Conservation (phyloP, 352 stramenopile species). For the Phytopythium helicoides region DNA sequence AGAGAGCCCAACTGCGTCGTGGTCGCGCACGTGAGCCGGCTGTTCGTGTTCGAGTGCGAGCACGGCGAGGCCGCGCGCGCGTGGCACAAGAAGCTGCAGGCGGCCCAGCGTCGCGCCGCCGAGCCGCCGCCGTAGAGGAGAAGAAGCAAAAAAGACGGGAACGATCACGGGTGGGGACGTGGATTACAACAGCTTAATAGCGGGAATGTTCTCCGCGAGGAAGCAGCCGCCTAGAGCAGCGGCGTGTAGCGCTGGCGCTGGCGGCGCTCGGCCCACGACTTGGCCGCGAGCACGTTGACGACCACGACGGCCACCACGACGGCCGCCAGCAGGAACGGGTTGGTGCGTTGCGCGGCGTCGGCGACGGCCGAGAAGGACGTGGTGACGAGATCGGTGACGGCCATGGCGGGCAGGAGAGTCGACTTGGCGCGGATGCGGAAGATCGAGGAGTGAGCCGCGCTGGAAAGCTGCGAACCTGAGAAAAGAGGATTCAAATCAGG, state of each 20-base stretch:
- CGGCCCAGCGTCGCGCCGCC: conserved; percentile 13
- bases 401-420: conserved; percentile 9
- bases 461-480: too few species aligned
- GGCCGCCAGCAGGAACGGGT: conserved; percentile 28
- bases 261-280: conserved; percentile 34
- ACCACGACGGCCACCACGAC: conserved; percentile 27
- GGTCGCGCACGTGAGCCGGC: conserved; percentile 37
- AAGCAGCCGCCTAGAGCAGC: conserved; percentile 21
- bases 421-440: not conserved
- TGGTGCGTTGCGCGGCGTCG: conserved; percentile 23
- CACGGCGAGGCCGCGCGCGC: conserved; percentile 30
- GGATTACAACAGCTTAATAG: too few species aligned
- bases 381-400: conserved; percentile 24
- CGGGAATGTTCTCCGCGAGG: too few species aligned
- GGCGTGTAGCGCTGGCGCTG: conserved; percentile 29
- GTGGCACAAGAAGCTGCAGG: conserved; percentile 72
- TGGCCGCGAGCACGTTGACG: conserved; percentile 32
- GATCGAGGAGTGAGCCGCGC: conserved; percentile 4
- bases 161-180: too few species aligned
- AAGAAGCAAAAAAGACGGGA: not conserved
- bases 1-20: conserved; percentile 25
- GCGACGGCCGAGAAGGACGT: conserved; percentile 19
- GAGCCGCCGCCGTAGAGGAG: too few species aligned
- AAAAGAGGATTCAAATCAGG: not conserved
- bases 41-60: conserved; percentile 62